These are phyloP conservation scores for Gnetum montanum DNA, from an alignment of 75 land plant genomes.

Conservation along the genomic window DNA sequence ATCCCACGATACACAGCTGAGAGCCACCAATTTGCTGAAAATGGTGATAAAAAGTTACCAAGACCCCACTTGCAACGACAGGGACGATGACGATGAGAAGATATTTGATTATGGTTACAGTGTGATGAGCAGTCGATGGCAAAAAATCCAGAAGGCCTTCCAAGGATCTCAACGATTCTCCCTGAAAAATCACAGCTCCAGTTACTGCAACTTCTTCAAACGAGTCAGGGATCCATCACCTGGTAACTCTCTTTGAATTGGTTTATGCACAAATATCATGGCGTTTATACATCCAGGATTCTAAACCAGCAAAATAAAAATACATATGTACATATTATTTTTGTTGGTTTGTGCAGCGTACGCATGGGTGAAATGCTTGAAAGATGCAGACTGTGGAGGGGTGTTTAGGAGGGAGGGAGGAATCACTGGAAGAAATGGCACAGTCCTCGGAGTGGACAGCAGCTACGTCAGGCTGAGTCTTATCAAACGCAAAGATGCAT, in stretches of 20 bases:
- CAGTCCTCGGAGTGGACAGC: conserved; percentile 17
- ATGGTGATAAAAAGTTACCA: conserved; percentile 24
- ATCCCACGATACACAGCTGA: conserved; percentile 57
- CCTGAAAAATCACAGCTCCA: conserved; percentile 35
- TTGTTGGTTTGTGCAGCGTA: conserved; percentile 11
- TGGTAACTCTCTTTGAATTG: too few species aligned
- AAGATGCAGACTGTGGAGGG: conserved; percentile 32
- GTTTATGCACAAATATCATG: too few species aligned
- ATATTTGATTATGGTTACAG: conserved; percentile 50
- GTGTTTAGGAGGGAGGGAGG: conserved; percentile 33
- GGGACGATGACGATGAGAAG: too few species aligned
- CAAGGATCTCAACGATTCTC: conserved; percentile 42
- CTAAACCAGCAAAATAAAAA: too few species aligned
- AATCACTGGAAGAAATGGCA: conserved; percentile 35
- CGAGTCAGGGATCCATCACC: conserved; percentile 46
- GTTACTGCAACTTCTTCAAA: conserved; percentile 52
- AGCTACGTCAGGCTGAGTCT: conserved; percentile 42
- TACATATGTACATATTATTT: too few species aligned
- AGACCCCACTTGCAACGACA: too few species aligned
- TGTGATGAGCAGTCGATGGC: conserved; percentile 50
- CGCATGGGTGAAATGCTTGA: conserved; percentile 66
- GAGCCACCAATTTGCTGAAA: conserved; percentile 48
- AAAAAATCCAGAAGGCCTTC: conserved; percentile 21
- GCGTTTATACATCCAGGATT: too few species aligned
- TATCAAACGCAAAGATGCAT: conserved; percentile 19